Evolutionary conservation across 169 alveolate species (phyloP).

Genomic region (Theileria parva): DNA sequence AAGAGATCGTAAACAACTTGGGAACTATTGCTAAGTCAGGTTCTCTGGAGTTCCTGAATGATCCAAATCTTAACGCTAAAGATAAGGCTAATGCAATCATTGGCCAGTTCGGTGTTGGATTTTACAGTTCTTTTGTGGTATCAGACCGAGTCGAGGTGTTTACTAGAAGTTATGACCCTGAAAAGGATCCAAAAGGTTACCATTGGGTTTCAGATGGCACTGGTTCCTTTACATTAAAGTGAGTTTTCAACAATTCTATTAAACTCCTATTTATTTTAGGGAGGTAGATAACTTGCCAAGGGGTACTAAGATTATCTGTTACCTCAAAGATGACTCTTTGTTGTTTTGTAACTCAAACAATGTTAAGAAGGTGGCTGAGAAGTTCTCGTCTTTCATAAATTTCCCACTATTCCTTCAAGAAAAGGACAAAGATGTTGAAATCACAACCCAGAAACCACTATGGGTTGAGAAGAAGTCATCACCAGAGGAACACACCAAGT

Average conservation of each 20-base stretch:
- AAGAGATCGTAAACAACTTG: conserved; percentile 90
- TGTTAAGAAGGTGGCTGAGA: conserved; percentile 80
- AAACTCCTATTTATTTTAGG: conserved; percentile 9
- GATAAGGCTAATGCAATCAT: conserved; percentile 80
- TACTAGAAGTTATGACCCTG: conserved; percentile 79
- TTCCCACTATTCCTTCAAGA: conserved; percentile 82
- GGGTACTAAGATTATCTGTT: conserved; percentile 90
- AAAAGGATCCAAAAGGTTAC: conserved; percentile 81
- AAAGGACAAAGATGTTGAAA: conserved; percentile 69
- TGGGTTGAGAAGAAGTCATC: conserved; percentile 87
- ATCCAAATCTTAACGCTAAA: conserved; percentile 49
- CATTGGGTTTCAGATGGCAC: conserved; percentile 78
- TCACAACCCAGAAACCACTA: conserved; percentile 81
- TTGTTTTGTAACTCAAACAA: conserved; percentile 79
- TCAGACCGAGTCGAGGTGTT: conserved; percentile 88
- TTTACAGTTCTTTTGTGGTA: conserved; percentile 88
- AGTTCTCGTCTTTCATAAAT: conserved; percentile 90
- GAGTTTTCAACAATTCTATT: conserved; percentile 2
- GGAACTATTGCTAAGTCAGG: conserved; percentile 99
- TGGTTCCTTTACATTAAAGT: conserved; percentile 70
- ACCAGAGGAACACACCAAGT: conserved; percentile 89
- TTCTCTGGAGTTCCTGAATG: conserved; percentile 87
- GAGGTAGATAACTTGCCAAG: conserved; percentile 74
- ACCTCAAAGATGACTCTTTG: conserved; percentile 84
- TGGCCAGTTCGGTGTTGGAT: conserved; percentile 92